Percentiles rank a stretch among this genome's conserved stretches.
phyloP scores from a whole-genome alignment of 2,329 filamentous ascomycete genomes.

The Pseudogymnoascus sp. region DNA sequence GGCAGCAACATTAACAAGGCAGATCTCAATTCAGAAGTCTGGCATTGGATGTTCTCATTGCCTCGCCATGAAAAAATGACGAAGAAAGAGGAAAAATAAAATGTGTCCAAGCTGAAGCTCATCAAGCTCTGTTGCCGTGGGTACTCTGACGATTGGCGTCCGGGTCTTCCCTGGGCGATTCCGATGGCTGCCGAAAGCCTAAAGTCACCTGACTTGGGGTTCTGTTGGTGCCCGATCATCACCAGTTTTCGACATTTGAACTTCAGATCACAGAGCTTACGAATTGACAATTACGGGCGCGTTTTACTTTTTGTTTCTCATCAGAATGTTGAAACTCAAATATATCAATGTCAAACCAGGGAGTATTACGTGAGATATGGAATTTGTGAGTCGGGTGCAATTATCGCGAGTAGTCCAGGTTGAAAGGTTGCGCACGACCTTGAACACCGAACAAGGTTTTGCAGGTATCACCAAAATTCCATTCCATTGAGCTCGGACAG shows the following conservation, averaged over 20 bases:
- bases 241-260: not conserved
- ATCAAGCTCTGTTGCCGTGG: not conserved
- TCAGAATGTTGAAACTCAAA: not conserved
- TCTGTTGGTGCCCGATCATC: not conserved
- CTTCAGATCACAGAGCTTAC: not conserved
- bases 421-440: not conserved
- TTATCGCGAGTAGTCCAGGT: not conserved
- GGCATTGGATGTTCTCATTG: not conserved
- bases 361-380: not conserved
- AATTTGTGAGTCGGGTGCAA: not conserved
- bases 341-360: not conserved
- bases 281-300: not conserved
- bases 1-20: slow-evolving; percentile 4
- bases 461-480: slow-evolving; percentile 1
- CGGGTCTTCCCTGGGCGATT: not conserved
- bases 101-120: not conserved
- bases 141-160: not conserved
- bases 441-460: not conserved
- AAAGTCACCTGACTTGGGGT: not conserved
- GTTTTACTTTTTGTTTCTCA: not conserved
- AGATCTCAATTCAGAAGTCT: not conserved
- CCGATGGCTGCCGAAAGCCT: not conserved
- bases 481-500: not conserved
- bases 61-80: not conserved
- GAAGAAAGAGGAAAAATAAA: not conserved